These are phyloP conservation scores for Sphagnum contortum DNA, from an alignment of 225 moss, liverwort and hornwort species.

Conservation along the genomic window DNA sequence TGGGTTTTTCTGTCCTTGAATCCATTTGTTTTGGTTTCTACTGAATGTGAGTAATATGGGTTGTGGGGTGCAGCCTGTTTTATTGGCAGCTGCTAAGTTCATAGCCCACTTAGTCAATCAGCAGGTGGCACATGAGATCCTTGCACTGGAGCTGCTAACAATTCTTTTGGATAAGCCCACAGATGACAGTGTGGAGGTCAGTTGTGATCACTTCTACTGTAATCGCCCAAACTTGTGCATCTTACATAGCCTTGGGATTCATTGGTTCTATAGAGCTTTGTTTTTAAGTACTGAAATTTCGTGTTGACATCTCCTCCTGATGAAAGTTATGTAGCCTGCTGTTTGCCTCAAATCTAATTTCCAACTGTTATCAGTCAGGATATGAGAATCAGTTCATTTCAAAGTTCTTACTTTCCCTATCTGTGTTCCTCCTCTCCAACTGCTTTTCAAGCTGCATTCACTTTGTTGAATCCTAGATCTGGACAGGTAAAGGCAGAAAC, in stretches of 20 bases:
- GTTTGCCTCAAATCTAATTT: too few species aligned
- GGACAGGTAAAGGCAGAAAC: too few species aligned
- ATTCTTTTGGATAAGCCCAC: constrained; percentile 77
- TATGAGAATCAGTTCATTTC: too few species aligned
- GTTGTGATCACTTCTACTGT: neutral
- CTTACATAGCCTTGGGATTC: neutral
- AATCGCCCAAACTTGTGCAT: neutral
- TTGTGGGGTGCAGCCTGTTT: constrained; percentile 37
- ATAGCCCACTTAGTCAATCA: constrained; percentile 86
- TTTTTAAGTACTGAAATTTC: too few species aligned
- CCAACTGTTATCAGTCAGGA: too few species aligned
- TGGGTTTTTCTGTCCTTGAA: neutral
- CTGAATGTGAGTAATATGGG: neutral
- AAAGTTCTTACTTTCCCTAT: too few species aligned
- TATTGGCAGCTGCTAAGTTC: constrained; percentile 85
- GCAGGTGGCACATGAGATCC: constrained; percentile 80
- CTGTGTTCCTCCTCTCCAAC: too few species aligned
- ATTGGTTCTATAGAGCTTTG: too few species aligned
- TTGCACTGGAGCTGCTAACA: constrained; percentile 75
- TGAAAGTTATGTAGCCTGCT: too few species aligned
- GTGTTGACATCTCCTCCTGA: too few species aligned
- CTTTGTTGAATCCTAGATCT: too few species aligned
- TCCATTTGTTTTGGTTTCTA: neutral
- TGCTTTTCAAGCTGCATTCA: too few species aligned
- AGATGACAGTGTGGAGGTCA: constrained; percentile 83